phyloP scores from a whole-genome alignment of 176 grass and related monocot genomes.

The Otatea glauca region DNA sequence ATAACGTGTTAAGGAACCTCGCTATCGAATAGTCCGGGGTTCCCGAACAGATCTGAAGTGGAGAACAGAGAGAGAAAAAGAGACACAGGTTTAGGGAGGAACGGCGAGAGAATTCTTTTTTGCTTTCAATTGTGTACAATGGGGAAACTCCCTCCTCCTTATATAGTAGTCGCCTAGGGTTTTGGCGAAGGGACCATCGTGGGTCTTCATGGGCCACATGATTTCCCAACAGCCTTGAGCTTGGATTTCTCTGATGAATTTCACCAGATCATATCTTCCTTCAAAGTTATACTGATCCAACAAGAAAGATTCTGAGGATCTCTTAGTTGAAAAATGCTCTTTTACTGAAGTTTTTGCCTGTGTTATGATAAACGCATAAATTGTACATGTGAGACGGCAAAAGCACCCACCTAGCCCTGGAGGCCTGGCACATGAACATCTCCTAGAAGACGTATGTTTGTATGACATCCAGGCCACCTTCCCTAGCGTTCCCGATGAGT shows the following conservation, averaged over 20 bases:
- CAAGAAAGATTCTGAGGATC: conserved; percentile 3
- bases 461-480: conserved; percentile 81
- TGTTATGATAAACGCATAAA: not conserved
- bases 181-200: too few relatives aligned
- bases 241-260: conserved; percentile 79
- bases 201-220: too few relatives aligned
- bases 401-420: conserved; percentile 56
- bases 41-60: too few relatives aligned
- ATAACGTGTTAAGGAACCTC: too few relatives aligned
- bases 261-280: conserved; percentile 73
- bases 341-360: conserved; percentile 12
- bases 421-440: conserved; percentile 66
- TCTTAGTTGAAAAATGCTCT: not conserved
- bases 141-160: too few relatives aligned
- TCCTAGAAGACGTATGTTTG: conserved; percentile 91
- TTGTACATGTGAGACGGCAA: not conserved
- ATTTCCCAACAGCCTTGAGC: too few relatives aligned
- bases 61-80: too few relatives aligned
- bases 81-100: too few relatives aligned
- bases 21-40: too few relatives aligned
- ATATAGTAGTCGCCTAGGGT: too few relatives aligned
- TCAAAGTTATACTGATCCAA: conserved; percentile 66
- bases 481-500: conserved; percentile 62
- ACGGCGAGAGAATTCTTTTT: too few relatives aligned
- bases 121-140: too few relatives aligned